A percentile compares a stretch with the other conserved stretches of the same genome.
These are phyloP conservation scores for Aspergillus floridensis DNA, from an alignment of 2,329 filamentous ascomycete genomes.

Conservation along the genomic window DNA sequence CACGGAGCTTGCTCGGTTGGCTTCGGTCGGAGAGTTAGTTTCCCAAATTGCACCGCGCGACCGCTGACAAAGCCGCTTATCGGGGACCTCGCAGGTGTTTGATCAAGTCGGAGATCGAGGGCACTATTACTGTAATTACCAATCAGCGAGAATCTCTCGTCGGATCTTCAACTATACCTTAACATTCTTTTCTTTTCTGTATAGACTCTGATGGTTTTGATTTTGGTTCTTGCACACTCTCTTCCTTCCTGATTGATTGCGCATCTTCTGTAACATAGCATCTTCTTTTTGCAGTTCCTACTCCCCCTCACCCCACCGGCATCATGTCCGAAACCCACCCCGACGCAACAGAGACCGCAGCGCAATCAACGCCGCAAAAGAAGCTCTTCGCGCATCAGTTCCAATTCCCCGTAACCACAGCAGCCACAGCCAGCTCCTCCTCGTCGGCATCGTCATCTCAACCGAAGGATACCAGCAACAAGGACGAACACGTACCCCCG, in stretches of 20 bases:
- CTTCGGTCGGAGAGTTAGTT: background rate
- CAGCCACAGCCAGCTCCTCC: conserved; percentile 16
- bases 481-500: conserved; percentile 20
- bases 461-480: background rate
- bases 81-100: background rate
- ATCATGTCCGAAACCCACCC: conserved; percentile 15
- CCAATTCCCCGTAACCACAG: conserved; percentile 12
- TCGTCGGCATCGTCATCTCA: conserved; percentile 11
- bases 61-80: background rate
- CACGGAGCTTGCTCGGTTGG: background rate
- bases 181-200: background rate
- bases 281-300: too few species aligned
- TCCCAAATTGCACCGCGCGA: background rate
- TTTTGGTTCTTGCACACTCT: background rate
- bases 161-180: background rate
- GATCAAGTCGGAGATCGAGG: background rate
- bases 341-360: conserved; percentile 21
- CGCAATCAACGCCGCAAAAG: conserved; percentile 16
- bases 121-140: background rate
- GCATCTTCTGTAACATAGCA: background rate
- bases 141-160: background rate
- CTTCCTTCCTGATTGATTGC: too few species aligned
- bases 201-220: background rate
- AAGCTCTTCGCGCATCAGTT: conserved; percentile 19
- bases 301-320: background rate